A percentile compares a stretch with the other conserved stretches of the same genome.
Evolutionary conservation across 148 eudicot species (phyloP).

Genomic region (Selenicereus undatus): DNA sequence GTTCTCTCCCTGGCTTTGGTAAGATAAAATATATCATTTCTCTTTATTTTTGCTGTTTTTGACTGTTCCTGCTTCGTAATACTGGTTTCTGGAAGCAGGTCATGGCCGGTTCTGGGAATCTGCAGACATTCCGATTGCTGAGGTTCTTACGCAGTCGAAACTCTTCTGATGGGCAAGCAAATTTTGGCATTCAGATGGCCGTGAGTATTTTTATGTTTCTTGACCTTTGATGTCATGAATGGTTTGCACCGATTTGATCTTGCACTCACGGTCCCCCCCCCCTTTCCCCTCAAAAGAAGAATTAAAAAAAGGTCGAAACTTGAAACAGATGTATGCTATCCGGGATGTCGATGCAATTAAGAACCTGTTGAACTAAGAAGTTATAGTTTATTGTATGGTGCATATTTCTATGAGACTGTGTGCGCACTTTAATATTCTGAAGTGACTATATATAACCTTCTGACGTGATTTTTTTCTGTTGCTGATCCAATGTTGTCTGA

Average conservation of each 20-base stretch:
- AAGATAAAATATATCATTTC: conserved; percentile 20
- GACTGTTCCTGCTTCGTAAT: conserved; percentile 16
- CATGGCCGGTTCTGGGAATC: conserved; percentile 97
- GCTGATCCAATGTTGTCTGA: neutral
- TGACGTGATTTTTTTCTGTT: neutral
- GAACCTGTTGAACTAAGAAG: too few species aligned
- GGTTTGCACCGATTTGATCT: too few species aligned
- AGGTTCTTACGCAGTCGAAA: conserved; percentile 78
- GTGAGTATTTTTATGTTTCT: conserved; percentile 40
- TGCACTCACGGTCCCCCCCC: too few species aligned
- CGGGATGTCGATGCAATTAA: too few species aligned
- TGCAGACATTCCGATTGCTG: conserved; percentile 72
- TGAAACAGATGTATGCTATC: too few species aligned
- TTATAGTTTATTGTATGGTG: too few species aligned
- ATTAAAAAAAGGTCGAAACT: too few species aligned
- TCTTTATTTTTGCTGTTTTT: neutral
- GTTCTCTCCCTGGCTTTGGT: conserved; percentile 90
- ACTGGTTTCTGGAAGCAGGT: conserved; percentile 54
- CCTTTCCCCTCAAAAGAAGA: too few species aligned
- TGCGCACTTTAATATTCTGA: too few species aligned
- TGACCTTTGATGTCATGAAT: too few species aligned
- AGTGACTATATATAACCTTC: neutral
- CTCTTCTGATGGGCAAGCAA: conserved; percentile 74
- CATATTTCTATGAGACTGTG: too few species aligned
- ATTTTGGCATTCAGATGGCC: conserved; percentile 85